These are phyloP conservation scores for Bacterosira constricta DNA, from an alignment of 108 stramenopile species.

Conservation along the genomic window DNA sequence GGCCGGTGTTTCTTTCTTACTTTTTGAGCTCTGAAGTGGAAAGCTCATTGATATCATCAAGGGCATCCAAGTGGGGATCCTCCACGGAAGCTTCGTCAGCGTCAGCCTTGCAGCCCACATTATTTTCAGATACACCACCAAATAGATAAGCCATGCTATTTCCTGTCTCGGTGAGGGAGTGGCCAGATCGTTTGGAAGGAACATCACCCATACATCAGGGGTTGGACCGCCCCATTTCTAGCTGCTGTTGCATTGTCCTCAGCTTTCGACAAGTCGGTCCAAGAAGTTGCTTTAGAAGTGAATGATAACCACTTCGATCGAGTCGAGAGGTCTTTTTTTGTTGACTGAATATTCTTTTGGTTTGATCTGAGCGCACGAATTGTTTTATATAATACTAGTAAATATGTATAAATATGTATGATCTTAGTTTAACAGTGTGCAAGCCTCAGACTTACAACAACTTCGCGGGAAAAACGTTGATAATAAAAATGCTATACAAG, in stretches of 20 bases:
- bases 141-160: slow-evolving; percentile 65
- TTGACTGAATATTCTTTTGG: too few species aligned
- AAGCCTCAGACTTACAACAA: too few species aligned
- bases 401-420: too few species aligned
- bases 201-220: slow-evolving; percentile 65
- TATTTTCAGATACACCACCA: slow-evolving; percentile 45
- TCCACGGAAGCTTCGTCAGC: slow-evolving; percentile 19
- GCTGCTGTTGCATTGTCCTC: slow-evolving; percentile 10
- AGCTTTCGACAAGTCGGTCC: too few species aligned
- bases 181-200: slow-evolving; percentile 80
- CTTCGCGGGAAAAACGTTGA: too few species aligned
- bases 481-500: too few species aligned
- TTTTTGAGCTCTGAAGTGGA: slow-evolving; percentile 3
- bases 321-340: too few species aligned
- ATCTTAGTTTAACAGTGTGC: too few species aligned
- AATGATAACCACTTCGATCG: too few species aligned
- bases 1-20: background rate
- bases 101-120: background rate
- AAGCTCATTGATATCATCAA: slow-evolving; percentile 1
- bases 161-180: slow-evolving; percentile 65
- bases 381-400: too few species aligned
- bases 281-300: too few species aligned
- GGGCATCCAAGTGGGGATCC: background rate
- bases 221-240: slow-evolving; percentile 46
- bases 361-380: too few species aligned